Evolutionary conservation across 139 green algal species (phyloP).

Genomic region (Prasinococcaceae sp.): DNA sequence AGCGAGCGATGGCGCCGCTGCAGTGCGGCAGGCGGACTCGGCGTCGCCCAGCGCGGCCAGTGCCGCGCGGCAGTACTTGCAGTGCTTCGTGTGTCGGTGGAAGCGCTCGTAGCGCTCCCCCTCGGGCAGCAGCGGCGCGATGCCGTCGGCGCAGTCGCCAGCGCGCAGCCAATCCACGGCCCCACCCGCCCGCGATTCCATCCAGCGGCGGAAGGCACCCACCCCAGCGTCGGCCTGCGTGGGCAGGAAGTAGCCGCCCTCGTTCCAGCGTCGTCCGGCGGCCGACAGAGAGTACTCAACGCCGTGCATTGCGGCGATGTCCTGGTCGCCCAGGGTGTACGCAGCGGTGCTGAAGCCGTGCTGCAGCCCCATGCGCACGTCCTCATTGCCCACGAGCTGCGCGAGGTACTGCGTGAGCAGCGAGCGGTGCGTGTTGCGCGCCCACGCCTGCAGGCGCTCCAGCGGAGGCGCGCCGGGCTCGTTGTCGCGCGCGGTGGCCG

Average conservation of each 20-base stretch:
- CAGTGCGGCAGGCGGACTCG: too few species aligned
- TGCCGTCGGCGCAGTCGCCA: background rate
- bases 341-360: constrained; percentile 1
- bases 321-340: constrained; percentile 11
- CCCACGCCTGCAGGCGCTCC: too few species aligned
- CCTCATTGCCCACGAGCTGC: background rate
- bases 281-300: constrained; percentile 5
- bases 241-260: constrained; percentile 6
- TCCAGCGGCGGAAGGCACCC: constrained; percentile 6
- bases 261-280: background rate
- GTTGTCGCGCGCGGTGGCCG: background rate
- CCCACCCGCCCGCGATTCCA: constrained; percentile 4
- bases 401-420: constrained; percentile 1
- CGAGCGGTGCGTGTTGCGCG: too few species aligned
- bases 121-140: background rate
- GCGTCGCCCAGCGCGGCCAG: background rate
- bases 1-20: too few species aligned
- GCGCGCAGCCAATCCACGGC: background rate
- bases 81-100: constrained; percentile 6
- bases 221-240: constrained; percentile 4
- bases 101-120: constrained; percentile 1
- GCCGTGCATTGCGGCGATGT: constrained; percentile 13
- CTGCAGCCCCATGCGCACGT: background rate
- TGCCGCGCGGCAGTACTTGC: background rate
- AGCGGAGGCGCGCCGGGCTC: too few species aligned